Conservation (phyloP, 2,329 filamentous ascomycete species). For the Pseudocercospora macadamiae region DNA sequence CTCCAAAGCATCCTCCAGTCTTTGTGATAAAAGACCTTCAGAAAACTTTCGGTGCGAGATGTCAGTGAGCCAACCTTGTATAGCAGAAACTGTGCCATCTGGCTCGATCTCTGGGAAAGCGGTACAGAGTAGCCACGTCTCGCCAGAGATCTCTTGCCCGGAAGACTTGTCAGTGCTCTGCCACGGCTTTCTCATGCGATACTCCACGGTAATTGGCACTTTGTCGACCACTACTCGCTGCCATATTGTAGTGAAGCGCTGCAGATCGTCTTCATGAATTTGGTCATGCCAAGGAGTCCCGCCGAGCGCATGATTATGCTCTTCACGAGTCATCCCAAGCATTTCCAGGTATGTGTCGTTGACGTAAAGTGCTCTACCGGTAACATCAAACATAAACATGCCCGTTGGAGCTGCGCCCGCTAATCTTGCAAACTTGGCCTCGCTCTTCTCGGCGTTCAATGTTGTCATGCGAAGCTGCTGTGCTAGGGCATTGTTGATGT, state of each 20-base stretch:
- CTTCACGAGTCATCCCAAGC: slow-evolving; percentile 32
- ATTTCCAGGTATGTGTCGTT: slow-evolving; percentile 47
- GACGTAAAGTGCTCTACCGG: slow-evolving; percentile 43
- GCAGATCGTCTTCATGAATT: slow-evolving; percentile 41
- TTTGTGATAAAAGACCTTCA: slow-evolving; percentile 34
- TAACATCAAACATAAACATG: slow-evolving; percentile 41
- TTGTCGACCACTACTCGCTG: slow-evolving; percentile 37
- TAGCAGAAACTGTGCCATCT: slow-evolving; percentile 32
- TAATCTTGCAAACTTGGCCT: slow-evolving; percentile 45
- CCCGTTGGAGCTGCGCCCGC: slow-evolving; percentile 44
- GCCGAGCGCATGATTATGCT: slow-evolving; percentile 10
- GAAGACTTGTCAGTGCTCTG: slow-evolving; percentile 32
- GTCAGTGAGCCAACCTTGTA: slow-evolving; percentile 41
- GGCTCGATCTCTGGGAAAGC: slow-evolving; percentile 38
- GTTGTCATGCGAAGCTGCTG: slow-evolving; percentile 39
- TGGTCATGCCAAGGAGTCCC: slow-evolving; percentile 20
- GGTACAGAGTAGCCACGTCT: slow-evolving; percentile 39
- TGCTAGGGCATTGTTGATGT: slow-evolving; percentile 42
- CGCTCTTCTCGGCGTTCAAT: slow-evolving; percentile 38
- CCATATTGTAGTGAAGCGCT: slow-evolving; percentile 38
- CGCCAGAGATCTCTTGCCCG: slow-evolving; percentile 31
- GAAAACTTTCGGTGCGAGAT: slow-evolving; percentile 40
- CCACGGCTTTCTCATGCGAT: slow-evolving; percentile 43
- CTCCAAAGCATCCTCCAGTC: slow-evolving; percentile 42
- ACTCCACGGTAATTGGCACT: slow-evolving; percentile 41